A percentile compares a stretch with the other conserved stretches of the same genome.
These are phyloP conservation scores for Letharia lupina DNA, from an alignment of 495 filamentous ascomycete species.

Conservation along the genomic window DNA sequence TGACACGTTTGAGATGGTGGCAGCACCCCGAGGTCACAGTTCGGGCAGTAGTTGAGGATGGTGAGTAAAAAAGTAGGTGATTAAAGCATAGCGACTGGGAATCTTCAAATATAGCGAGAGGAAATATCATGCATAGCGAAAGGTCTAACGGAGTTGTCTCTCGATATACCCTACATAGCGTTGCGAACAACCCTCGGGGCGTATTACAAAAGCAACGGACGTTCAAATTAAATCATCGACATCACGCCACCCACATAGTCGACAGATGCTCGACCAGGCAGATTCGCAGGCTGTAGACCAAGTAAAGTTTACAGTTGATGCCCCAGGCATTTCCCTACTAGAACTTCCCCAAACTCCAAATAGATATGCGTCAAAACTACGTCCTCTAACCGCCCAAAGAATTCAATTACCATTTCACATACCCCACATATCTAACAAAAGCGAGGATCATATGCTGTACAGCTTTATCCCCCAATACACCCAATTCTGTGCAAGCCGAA, in stretches of 20 bases:
- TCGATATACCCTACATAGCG: conserved; percentile 11
- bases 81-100: not conserved
- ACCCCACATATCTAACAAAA: no score
- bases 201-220: not conserved
- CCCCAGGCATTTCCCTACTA: no score
- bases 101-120: not conserved
- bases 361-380: no score
- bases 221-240: not conserved
- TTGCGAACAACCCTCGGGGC: not conserved
- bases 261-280: not conserved
- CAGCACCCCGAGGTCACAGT: not conserved
- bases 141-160: not conserved
- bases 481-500: no score
- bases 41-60: not conserved
- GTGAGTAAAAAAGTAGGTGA: not conserved
- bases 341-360: no score
- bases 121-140: not conserved
- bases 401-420: no score
- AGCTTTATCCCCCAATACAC: no score
- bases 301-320: no score
- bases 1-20: not conserved
- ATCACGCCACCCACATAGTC: not conserved
- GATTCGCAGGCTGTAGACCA: not conserved
- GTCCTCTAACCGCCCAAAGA: no score
- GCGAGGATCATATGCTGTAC: no score